phyloP scores from a whole-genome alignment of 495 filamentous ascomycete genomes.

The Penicillium antarcticum region DNA sequence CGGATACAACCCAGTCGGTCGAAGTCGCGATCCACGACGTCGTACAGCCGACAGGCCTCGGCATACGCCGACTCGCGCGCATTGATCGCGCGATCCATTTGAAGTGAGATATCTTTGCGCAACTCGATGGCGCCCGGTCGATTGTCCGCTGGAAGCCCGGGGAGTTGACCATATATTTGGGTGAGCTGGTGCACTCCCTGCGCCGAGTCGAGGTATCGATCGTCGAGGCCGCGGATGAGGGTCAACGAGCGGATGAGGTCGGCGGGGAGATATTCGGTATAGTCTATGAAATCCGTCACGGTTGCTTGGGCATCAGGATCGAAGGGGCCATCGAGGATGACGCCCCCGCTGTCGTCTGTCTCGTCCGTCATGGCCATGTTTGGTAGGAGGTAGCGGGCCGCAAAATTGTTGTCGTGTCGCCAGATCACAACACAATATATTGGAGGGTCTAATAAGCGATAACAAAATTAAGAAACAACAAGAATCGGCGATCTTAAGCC shows the following conservation, averaged over 20 bases:
- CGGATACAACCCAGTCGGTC: constrained; percentile 73
- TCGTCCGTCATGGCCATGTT: constrained; percentile 34
- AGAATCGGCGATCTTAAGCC: neutral
- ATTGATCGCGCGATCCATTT: constrained; percentile 69
- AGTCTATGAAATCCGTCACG: constrained; percentile 93
- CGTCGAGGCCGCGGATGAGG: constrained; percentile 79
- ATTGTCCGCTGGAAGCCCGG: constrained; percentile 51
- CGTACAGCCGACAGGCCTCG: constrained; percentile 77
- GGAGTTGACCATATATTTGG: constrained; percentile 69
- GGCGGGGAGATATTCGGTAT: constrained; percentile 92
- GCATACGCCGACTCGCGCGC: constrained; percentile 75
- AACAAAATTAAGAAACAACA: neutral
- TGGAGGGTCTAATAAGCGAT: neutral
- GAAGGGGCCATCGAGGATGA: constrained; percentile 47
- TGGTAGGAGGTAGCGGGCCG: neutral
- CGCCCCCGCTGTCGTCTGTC: constrained; percentile 42
- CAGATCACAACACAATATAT: no score
- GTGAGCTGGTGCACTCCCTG: constrained; percentile 69
- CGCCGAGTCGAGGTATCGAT: constrained; percentile 63
- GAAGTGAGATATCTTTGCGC: constrained; percentile 71
- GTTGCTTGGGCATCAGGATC: constrained; percentile 95
- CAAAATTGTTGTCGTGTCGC: no score
- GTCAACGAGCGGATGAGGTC: constrained; percentile 89
- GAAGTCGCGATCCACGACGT: constrained; percentile 75
- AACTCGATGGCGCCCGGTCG: constrained; percentile 55